phyloP scores from a whole-genome alignment of 1,284 basidiomycete species.

The Malassezia pachydermatis region DNA sequence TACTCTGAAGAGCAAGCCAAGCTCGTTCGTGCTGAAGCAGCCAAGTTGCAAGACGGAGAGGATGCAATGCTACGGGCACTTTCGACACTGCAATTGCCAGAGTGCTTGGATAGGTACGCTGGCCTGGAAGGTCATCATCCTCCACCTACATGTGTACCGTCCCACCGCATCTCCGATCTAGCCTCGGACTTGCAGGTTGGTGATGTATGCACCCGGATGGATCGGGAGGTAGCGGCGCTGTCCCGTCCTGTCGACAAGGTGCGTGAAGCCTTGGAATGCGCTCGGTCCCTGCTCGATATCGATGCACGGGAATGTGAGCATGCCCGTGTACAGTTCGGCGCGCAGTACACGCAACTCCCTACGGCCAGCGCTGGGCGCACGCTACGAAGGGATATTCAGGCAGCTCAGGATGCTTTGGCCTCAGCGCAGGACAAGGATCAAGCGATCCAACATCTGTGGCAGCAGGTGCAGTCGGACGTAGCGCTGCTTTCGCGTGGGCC shows the following conservation, averaged over 20 bases:
- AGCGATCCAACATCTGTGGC: slow-evolving; percentile 68
- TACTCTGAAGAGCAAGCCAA: slow-evolving; percentile 99
- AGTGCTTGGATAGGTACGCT: slow-evolving; percentile 64
- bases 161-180: not conserved
- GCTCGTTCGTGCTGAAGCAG: slow-evolving; percentile 76
- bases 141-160: slow-evolving; percentile 53
- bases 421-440: slow-evolving; percentile 69
- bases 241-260: not conserved
- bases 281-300: slow-evolving; percentile 29
- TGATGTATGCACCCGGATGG: not conserved
- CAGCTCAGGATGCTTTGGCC: slow-evolving; percentile 63
- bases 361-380: slow-evolving; percentile 51
- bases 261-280: slow-evolving; percentile 19
- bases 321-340: slow-evolving; percentile 63
- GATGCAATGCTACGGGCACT: slow-evolving; percentile 68
- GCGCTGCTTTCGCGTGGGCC: slow-evolving; percentile 55
- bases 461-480: slow-evolving; percentile 61
- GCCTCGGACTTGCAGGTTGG: not conserved
- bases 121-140: slow-evolving; percentile 55
- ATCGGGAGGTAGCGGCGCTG: slow-evolving; percentile 14
- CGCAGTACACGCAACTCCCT: slow-evolving; percentile 81
- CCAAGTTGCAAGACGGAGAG: slow-evolving; percentile 73
- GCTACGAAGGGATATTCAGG: slow-evolving; percentile 70
- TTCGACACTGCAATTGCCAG: slow-evolving; percentile 71
- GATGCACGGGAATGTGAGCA: slow-evolving; percentile 50